phyloP scores from a whole-genome alignment of 208 protist species.

The Crithidia bombi region DNA sequence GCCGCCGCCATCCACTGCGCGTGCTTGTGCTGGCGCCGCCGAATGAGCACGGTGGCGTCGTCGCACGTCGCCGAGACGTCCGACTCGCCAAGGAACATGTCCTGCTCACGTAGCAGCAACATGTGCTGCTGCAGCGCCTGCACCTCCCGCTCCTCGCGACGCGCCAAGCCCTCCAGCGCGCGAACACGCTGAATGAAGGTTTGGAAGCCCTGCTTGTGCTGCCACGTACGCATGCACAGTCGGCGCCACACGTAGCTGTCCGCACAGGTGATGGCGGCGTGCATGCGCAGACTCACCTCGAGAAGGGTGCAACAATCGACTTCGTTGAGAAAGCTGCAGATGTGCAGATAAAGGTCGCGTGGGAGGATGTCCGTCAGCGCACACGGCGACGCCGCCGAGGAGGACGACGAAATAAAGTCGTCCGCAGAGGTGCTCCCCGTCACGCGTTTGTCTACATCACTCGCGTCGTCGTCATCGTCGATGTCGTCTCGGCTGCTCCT shows the following conservation, averaged over 20 bases:
- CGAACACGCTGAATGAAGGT: constrained; percentile 42
- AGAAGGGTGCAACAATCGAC: constrained; percentile 64
- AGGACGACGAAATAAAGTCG: constrained; percentile 8
- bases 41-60: constrained; percentile 33
- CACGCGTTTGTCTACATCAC: background rate
- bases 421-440: constrained; percentile 1
- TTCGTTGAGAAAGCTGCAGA: constrained; percentile 57
- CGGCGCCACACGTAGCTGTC: constrained; percentile 68
- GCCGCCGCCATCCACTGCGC: constrained; percentile 38
- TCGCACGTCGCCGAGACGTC: constrained; percentile 50
- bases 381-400: constrained; percentile 12
- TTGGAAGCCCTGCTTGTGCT: constrained; percentile 61
- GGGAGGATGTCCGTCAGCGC: constrained; percentile 40
- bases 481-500: too few species aligned
- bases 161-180: constrained; percentile 28
- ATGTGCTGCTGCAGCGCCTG: constrained; percentile 69
- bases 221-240: constrained; percentile 64
- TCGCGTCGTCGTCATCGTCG: too few species aligned
- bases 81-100: constrained; percentile 33
- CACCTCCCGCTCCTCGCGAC: constrained; percentile 50
- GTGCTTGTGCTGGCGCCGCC: constrained; percentile 34
- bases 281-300: constrained; percentile 57
- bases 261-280: constrained; percentile 56
- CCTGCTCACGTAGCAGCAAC: constrained; percentile 39
- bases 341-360: constrained; percentile 57